phyloP scores from a whole-genome alignment of 208 protist genomes.

The Leishmania tarentolae region DNA sequence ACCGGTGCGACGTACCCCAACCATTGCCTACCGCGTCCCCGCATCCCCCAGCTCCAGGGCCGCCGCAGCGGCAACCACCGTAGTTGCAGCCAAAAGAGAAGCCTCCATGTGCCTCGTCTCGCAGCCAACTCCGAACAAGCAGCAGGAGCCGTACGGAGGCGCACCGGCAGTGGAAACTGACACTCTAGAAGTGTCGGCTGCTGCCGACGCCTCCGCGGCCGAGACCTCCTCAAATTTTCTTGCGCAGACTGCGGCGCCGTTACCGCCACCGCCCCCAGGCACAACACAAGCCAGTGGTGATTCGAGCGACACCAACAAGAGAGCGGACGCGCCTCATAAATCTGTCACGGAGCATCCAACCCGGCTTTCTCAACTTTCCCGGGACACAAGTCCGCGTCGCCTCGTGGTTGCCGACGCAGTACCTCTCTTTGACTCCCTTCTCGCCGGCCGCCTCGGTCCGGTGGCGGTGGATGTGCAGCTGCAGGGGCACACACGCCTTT shows the following conservation, averaged over 20 bases:
- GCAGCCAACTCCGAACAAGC: background rate
- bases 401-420: slow-evolving; percentile 44
- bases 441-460: slow-evolving; percentile 55
- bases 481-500: slow-evolving; percentile 34
- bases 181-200: background rate
- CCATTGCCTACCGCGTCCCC: background rate
- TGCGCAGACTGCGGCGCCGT: background rate
- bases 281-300: background rate
- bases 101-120: background rate
- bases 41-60: background rate
- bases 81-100: background rate
- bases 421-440: slow-evolving; percentile 43
- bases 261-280: background rate
- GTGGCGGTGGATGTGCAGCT: slow-evolving; percentile 72
- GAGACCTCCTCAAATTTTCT: background rate
- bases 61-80: background rate
- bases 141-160: background rate
- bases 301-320: background rate
- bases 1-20: background rate
- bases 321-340: background rate
- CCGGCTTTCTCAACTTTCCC: background rate
- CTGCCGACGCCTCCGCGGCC: background rate
- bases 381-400: background rate
- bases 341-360: background rate
- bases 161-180: background rate